Percentiles rank a stretch among this genome's conserved stretches.
phyloP scores from a whole-genome alignment of 257 asterid species.

The Scutellaria baicalensis region DNA sequence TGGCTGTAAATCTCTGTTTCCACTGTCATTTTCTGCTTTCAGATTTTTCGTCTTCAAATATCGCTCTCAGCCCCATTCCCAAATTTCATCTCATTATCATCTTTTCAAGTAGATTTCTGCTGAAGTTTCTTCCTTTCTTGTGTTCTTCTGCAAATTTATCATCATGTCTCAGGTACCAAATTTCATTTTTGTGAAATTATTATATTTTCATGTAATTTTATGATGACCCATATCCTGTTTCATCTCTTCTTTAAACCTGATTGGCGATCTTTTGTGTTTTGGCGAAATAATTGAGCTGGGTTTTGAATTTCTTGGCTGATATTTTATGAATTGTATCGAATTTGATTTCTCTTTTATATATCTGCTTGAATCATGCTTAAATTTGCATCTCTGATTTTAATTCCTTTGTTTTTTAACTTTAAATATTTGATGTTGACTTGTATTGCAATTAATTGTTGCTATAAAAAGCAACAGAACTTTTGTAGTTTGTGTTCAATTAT shows the following conservation, averaged over 20 bases:
- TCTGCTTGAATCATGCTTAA: neutral
- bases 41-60: conserved; percentile 6
- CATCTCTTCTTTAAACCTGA: neutral
- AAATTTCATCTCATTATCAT: conserved; percentile 17
- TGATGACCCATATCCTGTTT: neutral
- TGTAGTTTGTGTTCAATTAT: neutral
- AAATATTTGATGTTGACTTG: neutral
- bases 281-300: neutral
- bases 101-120: conserved; percentile 1
- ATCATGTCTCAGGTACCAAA: conserved; percentile 24
- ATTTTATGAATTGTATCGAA: neutral
- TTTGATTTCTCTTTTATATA: neutral
- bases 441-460: neutral
- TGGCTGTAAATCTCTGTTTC: neutral
- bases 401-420: neutral
- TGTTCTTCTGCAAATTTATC: neutral
- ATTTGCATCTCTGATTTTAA: neutral
- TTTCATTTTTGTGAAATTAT: neutral
- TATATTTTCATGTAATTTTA: neutral
- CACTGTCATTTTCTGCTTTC: neutral
- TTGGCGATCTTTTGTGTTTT: conserved; percentile 1
- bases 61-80: conserved; percentile 8
- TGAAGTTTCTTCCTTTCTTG: neutral
- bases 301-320: neutral
- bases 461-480: neutral